Conservation (phyloP, 106 monocot species). For the Ottelia alismoides region DNA sequence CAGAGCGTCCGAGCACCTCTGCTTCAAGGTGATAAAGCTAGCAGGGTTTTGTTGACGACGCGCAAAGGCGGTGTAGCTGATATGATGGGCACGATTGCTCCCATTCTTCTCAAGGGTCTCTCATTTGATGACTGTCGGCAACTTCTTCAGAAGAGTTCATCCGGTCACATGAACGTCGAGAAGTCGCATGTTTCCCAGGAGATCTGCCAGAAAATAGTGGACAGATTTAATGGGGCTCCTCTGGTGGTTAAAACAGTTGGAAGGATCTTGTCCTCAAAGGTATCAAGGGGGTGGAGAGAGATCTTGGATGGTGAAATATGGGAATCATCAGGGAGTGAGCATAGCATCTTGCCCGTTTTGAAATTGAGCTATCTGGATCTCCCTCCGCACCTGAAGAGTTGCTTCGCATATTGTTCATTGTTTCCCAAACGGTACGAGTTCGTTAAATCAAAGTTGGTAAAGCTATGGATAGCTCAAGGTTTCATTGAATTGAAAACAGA, state of each 20-base stretch:
- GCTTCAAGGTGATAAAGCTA: neutral
- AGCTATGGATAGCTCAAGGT: conserved; percentile 13
- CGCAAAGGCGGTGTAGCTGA: neutral
- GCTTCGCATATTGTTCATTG: conserved; percentile 24
- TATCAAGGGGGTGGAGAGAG: conserved; percentile 8
- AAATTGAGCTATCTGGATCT: conserved; percentile 14
- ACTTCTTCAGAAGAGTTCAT: neutral
- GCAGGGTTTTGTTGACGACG: neutral
- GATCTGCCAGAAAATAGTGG: conserved; percentile 19
- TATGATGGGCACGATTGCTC: too few species aligned
- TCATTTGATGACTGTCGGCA: neutral
- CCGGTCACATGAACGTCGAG: neutral
- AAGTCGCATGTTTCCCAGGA: conserved; percentile 3
- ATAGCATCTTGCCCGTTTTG: conserved; percentile 7
- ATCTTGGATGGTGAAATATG: conserved; percentile 14
- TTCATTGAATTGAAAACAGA: neutral
- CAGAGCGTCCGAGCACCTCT: neutral
- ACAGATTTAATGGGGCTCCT: conserved; percentile 20
- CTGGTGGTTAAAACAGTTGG: conserved; percentile 18
- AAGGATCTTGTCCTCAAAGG: conserved; percentile 5
- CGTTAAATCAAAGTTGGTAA: conserved; percentile 11
- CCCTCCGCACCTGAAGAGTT: conserved; percentile 1
- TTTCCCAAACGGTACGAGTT: conserved; percentile 22
- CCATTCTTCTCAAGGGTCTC: neutral
- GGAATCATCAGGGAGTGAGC: conserved; percentile 4